Evolutionary conservation across 495 filamentous ascomycete species (phyloP), one percentile per base, ranked within the genome.

Genomic region (Paragyromitra xinjiangensis): DNA sequence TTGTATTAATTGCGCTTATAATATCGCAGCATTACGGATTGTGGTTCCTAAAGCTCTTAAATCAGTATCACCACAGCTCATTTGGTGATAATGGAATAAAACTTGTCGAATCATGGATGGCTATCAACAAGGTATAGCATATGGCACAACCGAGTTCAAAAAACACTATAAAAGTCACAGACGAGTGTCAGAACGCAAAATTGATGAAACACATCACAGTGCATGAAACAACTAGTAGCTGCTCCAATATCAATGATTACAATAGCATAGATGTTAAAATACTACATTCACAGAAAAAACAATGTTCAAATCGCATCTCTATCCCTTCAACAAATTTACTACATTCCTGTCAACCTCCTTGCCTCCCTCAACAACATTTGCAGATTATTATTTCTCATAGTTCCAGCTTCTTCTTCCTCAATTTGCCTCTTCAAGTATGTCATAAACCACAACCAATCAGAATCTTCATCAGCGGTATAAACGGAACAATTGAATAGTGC

Each of bases 391-490:
- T 26, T 56, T 56, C 19, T 4, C 48, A 51, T 0, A 51, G 1
- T 19, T 6, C 12, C 3, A 14, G 2, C n/a, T 56, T 3, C 7
- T 22, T 26, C 51, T 11, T 61, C 29, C 6, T n/a, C 56, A 6
- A 61, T 26, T 61, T 61, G 56, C 6, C 56, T 0, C 11, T 61
- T 61, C 11, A 61, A 61, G 39, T 61, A 61, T 4, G 56, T 61
- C 9, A 39, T 37, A 39, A 61, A 61, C 56, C 56, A 61, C 1
- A 14, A 3, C 56, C 26, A 37, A 61, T 61, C 29, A 16, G 56
- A 34, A 61, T 61, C 12, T 26, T 61, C 24, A 9, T 14, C 8
- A 0, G 2, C 2, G 2, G 24, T 61, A 39, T 61, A 61, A 2
- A 2, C 12, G 3, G 37, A 11, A 1, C 6, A 9, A 16, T 61